Percentiles rank a stretch among this genome's conserved stretches.
Evolutionary conservation across 2,329 filamentous ascomycete genomes (phyloP).

Genomic region (Didymella segeticola): DNA sequence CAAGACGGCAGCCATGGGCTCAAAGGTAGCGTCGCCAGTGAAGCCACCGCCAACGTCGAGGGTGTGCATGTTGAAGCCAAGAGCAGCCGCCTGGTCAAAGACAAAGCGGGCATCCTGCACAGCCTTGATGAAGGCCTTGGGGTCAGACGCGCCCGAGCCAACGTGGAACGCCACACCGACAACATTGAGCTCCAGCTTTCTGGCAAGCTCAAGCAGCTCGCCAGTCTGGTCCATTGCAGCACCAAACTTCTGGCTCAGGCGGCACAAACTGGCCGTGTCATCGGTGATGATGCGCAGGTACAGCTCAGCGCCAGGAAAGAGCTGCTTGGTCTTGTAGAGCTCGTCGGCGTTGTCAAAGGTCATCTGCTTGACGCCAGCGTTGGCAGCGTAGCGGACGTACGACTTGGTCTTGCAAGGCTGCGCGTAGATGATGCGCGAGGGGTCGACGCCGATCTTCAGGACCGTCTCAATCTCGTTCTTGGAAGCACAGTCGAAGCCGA

Average conservation of each 20-base stretch:
- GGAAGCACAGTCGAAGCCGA: slow-evolving; percentile 97
- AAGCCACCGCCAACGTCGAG: slow-evolving; percentile 96
- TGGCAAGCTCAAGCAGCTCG: slow-evolving; percentile 78
- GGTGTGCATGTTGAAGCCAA: slow-evolving; percentile 83
- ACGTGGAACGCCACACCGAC: slow-evolving; percentile 98
- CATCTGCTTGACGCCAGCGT: slow-evolving; percentile 92
- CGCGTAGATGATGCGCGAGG: slow-evolving; percentile 95
- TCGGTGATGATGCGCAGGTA: slow-evolving; percentile 95
- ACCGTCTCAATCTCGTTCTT: slow-evolving; percentile 97
- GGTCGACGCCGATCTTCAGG: slow-evolving; percentile 79
- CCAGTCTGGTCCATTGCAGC: slow-evolving; percentile 84
- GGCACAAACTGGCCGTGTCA: slow-evolving; percentile 92
- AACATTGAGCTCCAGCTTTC: slow-evolving; percentile 83
- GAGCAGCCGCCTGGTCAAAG: slow-evolving; percentile 79
- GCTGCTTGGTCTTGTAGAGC: slow-evolving; percentile 94
- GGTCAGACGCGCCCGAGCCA: slow-evolving; percentile 93
- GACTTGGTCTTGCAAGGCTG: slow-evolving; percentile 99
- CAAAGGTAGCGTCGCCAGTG: slow-evolving; percentile 87
- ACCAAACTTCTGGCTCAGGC: slow-evolving; percentile 96
- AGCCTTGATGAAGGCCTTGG: slow-evolving; percentile 87
- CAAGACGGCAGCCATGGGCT: slow-evolving; percentile 84
- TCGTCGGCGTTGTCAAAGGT: slow-evolving; percentile 99
- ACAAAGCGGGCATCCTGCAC: slow-evolving; percentile 87
- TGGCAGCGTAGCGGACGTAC: slow-evolving; percentile 88
- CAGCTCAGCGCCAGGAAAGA: slow-evolving; percentile 87